A percentile compares a stretch with the other conserved stretches of the same genome.
Evolutionary conservation across 768 basidiomycete genomes (phyloP).

Genomic region (Cystobasidium tubakii): DNA sequence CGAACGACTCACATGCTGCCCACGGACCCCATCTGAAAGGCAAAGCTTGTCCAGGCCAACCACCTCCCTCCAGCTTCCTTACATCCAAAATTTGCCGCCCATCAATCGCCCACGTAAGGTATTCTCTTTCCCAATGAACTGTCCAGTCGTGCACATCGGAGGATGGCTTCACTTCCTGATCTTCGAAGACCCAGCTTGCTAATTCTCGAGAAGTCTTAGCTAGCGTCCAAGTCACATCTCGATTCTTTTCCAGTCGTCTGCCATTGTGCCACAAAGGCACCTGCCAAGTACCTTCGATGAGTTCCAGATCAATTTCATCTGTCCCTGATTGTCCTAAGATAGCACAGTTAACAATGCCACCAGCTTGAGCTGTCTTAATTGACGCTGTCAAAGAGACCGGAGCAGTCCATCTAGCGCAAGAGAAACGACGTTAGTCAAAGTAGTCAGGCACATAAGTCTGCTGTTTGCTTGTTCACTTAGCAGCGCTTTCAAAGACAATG

Average conservation of each 20-base stretch:
- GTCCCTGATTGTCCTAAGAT: constrained; percentile 5
- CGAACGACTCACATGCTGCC: neutral
- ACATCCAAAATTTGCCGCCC: neutral
- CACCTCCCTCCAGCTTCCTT: neutral
- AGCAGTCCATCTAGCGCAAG: constrained; percentile 11
- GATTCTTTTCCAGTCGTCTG: neutral
- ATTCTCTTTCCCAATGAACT: neutral
- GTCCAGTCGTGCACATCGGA: constrained; percentile 2
- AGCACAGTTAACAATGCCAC: constrained; percentile 5
- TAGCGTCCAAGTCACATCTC: constrained; percentile 2
- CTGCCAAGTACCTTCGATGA: neutral
- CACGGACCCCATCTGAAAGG: constrained; percentile 12
- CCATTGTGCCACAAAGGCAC: constrained; percentile 22
- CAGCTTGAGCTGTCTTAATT: neutral
- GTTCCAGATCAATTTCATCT: constrained; percentile 32
- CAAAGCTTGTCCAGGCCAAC: neutral
- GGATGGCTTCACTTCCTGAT: neutral
- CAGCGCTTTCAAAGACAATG: neutral
- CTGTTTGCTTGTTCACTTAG: neutral
- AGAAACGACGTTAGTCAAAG: no score
- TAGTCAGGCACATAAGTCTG: neutral
- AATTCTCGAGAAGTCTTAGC: neutral
- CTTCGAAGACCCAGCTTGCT: neutral
- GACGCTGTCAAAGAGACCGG: constrained; percentile 5
- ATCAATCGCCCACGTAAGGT: neutral